Base-by-base conservation (phyloP, 441 rosid species). In the Caryocar brasiliense region DNA sequence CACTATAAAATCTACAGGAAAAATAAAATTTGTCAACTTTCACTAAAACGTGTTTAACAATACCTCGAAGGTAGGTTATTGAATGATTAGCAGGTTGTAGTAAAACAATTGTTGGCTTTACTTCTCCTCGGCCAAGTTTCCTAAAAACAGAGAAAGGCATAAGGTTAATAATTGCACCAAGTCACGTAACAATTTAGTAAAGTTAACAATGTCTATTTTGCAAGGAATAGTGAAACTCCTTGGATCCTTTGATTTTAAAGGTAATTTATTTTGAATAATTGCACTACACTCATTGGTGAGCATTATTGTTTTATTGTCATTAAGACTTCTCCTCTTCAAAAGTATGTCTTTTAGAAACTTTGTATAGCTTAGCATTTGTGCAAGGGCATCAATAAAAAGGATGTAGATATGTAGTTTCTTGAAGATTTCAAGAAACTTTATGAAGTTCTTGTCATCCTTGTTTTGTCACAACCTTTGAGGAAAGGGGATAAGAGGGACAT, bases 401-500 rank as follows among this genome's bases (percentile, higher is more conserved):
- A n/a, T n/a, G n/a, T n/a, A n/a, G n/a, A n/a, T n/a, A n/a, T n/a
- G n/a, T n/a, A n/a, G n/a, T n/a, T n/a, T n/a, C n/a, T n/a, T n/a
- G n/a, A n/a, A n/a, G n/a, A n/a, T n/a, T n/a, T n/a, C n/a, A n/a
- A n/a, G n/a, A n/a, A n/a, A n/a, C n/a, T n/a, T n/a, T n/a, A n/a
- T n/a, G n/a, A n/a, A n/a, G n/a, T n/a, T n/a, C n/a, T n/a, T n/a
- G n/a, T 15, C 56, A 42, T 51, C 66, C 29, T 34, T 43, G 42
- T 9, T 17, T 14, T 17, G n/a, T n/a, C 70, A 58, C 28, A 76
- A 71, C 56, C 80, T 75, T 10, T n/a, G n/a, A n/a, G n/a, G 86
- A 80, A 66, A 87, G 78, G 59, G 79, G 80, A 77, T 78, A 80
- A 62, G 87, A 80, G 85, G 87, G 80, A 54, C 35, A 22, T n/a